Conservation (phyloP, 2,329 filamentous ascomycete species). For the Huntiella bhutanensis region DNA sequence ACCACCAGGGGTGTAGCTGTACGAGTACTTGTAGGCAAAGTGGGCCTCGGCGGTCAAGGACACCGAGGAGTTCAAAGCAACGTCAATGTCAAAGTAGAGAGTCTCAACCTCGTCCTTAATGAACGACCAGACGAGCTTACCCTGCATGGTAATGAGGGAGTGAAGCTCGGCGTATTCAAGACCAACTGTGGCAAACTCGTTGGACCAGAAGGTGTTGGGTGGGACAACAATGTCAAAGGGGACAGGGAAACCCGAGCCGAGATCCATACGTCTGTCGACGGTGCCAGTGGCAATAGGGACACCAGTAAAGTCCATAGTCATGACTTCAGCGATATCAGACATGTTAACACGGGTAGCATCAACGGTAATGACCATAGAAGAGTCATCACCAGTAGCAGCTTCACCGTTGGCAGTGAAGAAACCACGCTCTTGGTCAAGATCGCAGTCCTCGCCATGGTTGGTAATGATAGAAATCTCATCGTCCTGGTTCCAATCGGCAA, state of each 20-base stretch:
- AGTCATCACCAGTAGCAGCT: conserved; percentile 11
- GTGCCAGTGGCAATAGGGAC: conserved; percentile 14
- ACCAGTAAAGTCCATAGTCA: conserved; percentile 15
- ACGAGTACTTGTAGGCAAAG: conserved; percentile 18
- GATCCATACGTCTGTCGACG: conserved; percentile 8
- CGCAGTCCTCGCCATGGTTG: conserved; percentile 24
- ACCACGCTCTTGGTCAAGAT: conserved; percentile 21
- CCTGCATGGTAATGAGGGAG: conserved; percentile 22
- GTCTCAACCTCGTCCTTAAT: conserved; percentile 3
- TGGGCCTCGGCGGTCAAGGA: conserved; percentile 19
- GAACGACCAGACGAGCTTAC: conserved; percentile 17
- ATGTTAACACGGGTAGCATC: conserved; percentile 18
- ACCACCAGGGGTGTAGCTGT: conserved; percentile 18
- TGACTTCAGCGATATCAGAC: conserved; percentile 15
- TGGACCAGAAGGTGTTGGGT: conserved; percentile 15
- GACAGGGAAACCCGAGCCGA: neutral
- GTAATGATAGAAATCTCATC: conserved; percentile 21
- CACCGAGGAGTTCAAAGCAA: conserved; percentile 20
- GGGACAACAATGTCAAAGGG: neutral
- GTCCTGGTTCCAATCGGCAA: conserved; percentile 11
- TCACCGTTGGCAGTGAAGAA: conserved; percentile 20
- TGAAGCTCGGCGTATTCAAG: conserved; percentile 20
- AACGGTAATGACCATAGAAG: conserved; percentile 15
- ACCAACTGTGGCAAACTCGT: conserved; percentile 18
- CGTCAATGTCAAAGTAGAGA: conserved; percentile 25